Conservation (phyloP, 129 eudicot genomes). For the Centaurea solstitialis region DNA sequence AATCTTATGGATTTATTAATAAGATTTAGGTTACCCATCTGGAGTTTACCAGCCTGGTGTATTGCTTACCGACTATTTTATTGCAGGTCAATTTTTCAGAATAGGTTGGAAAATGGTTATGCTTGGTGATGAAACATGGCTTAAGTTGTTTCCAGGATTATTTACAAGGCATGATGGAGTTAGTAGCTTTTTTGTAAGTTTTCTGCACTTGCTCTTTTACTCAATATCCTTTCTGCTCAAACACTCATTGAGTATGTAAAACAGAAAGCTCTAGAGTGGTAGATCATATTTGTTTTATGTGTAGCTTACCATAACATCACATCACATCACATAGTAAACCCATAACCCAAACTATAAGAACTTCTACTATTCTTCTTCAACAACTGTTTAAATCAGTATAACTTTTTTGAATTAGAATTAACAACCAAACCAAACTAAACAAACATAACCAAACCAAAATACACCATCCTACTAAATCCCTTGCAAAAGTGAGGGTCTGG, state of each 20-base stretch:
- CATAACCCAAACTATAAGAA: conserved; percentile 3
- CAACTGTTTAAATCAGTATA: not conserved
- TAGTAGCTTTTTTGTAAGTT: conserved; percentile 91
- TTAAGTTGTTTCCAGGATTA: conserved; percentile 80
- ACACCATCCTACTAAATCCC: not conserved
- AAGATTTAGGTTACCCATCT: not conserved
- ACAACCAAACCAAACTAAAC: not conserved
- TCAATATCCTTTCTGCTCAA: not conserved
- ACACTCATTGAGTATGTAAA: not conserved
- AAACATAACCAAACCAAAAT: not conserved
- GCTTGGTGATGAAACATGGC: conserved; percentile 99
- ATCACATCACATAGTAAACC: not conserved
- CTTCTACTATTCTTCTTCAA: not conserved
- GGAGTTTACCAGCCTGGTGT: conserved; percentile 15
- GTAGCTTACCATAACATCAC: not conserved
- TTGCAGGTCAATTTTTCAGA: conserved; percentile 70
- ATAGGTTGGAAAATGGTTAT: conserved; percentile 95
- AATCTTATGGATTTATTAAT: not conserved
- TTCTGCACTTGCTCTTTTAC: not conserved
- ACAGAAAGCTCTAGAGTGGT: not conserved
- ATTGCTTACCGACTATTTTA: conserved; percentile 22
- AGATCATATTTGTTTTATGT: not conserved
- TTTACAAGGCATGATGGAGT: conserved; percentile 91
- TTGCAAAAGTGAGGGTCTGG: not conserved
- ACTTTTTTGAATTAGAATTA: not conserved